Evolutionary conservation across 1,284 basidiomycete genomes (phyloP).

Genomic region (Heterobasidion occidentale): DNA sequence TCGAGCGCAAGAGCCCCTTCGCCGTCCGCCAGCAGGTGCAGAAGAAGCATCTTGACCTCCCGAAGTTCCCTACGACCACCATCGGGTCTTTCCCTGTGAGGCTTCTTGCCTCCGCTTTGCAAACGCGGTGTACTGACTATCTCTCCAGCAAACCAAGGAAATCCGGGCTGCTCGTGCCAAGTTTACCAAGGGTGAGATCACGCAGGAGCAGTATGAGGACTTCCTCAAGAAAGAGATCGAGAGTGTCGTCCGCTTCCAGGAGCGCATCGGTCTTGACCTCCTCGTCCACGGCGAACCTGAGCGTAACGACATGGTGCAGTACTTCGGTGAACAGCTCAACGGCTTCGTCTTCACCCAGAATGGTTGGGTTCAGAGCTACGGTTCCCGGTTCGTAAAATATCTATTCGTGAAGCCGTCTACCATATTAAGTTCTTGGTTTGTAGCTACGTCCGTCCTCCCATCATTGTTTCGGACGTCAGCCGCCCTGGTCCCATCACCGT

Average conservation of each 20-base stretch:
- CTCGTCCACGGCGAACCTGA: constrained; percentile 99
- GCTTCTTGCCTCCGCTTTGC: constrained; percentile 16
- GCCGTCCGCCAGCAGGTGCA: constrained; percentile 84
- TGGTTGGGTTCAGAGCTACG: constrained; percentile 99
- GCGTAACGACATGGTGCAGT: constrained; percentile 99
- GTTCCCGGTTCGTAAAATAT: constrained; percentile 58
- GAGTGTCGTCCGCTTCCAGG: constrained; percentile 92
- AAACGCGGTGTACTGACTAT: constrained; percentile 3
- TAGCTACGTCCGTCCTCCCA: constrained; percentile 97
- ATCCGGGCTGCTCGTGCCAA: constrained; percentile 95
- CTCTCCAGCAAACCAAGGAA: constrained; percentile 89
- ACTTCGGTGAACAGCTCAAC: constrained; percentile 96
- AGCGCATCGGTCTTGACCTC: constrained; percentile 92
- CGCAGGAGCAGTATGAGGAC: constrained; percentile 85
- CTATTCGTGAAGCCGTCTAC: not conserved
- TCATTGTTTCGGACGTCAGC: constrained; percentile 97
- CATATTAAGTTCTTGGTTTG: constrained; percentile 24
- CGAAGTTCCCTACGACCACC: constrained; percentile 98
- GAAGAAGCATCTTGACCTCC: constrained; percentile 84
- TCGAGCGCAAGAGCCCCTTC: constrained; percentile 91
- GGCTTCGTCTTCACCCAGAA: constrained; percentile 99
- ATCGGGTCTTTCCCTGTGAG: constrained; percentile 93
- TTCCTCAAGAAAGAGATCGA: constrained; percentile 99
- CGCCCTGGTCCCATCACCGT: constrained; percentile 94
- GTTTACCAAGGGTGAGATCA: constrained; percentile 90